These are phyloP conservation scores for Penicillium robsamsonii DNA, from an alignment of 495 filamentous ascomycete species.

Conservation along the genomic window DNA sequence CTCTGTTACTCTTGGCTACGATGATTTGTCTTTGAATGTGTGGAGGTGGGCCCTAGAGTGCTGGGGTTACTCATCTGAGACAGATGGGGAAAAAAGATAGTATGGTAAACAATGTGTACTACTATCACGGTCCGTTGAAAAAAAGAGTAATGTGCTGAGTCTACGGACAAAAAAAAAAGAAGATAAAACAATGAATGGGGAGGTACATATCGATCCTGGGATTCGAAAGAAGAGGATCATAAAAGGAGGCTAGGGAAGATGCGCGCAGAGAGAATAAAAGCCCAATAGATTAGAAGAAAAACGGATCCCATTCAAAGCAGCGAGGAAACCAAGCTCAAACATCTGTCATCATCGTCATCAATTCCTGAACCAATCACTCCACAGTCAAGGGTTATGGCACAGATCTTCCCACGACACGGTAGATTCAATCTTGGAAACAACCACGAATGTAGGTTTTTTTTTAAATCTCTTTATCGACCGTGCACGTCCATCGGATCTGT, in stretches of 20 bases:
- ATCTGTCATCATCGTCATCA: constrained; percentile 20
- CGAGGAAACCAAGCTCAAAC: constrained; percentile 18
- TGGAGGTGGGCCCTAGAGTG: not conserved
- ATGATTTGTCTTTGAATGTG: not conserved
- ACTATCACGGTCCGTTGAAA: not conserved
- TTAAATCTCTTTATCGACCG: constrained; percentile 23
- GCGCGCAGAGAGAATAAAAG: constrained; percentile 1
- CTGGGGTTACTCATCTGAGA: not conserved
- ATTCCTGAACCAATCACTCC: constrained; percentile 1
- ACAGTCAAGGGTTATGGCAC: not conserved
- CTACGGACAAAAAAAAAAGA: not conserved
- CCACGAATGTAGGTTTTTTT: not conserved
- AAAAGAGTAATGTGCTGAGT: not conserved
- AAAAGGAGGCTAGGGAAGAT: not conserved
- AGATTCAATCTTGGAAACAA: constrained; percentile 5
- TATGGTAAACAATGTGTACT: not conserved
- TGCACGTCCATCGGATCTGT: constrained; percentile 41
- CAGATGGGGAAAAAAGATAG: not conserved
- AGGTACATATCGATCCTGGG: not conserved
- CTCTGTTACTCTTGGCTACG: not conserved
- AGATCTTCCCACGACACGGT: constrained; percentile 5
- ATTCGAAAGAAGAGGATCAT: constrained; percentile 1
- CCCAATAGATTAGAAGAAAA: constrained; percentile 13
- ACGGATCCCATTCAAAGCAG: constrained; percentile 19
- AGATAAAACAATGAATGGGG: constrained; percentile 1